Percentiles rank a stretch among this genome's conserved stretches.
Evolutionary conservation across 176 grass and related monocot genomes (phyloP).

Genomic region (Pharus latifolius): DNA sequence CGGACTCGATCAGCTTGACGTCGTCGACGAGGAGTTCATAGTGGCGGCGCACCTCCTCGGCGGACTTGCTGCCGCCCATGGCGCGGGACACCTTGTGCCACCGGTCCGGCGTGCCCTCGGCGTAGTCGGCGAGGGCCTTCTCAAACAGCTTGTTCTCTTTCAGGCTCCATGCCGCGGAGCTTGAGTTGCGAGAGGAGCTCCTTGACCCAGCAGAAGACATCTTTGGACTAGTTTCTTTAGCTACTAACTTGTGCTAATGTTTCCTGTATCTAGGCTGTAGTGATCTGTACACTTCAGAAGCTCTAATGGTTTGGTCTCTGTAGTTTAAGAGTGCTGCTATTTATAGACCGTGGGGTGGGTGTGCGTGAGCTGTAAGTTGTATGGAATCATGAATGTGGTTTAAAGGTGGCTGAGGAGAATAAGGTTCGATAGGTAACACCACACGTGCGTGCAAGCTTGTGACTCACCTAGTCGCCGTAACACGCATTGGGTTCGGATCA

Average conservation of each 20-base stretch:
- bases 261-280: slow-evolving; percentile 3
- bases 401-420: slow-evolving; percentile 24
- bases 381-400: slow-evolving; percentile 3
- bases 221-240: not conserved
- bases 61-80: slow-evolving; percentile 67
- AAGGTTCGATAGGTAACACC: too few relatives aligned
- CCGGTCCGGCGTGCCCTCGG: slow-evolving; percentile 58
- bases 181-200: slow-evolving; percentile 23
- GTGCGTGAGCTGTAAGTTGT: slow-evolving; percentile 13
- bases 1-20: slow-evolving; percentile 44
- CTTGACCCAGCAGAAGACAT: slow-evolving; percentile 37
- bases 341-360: slow-evolving; percentile 25
- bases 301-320: slow-evolving; percentile 16
- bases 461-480: too few relatives aligned
- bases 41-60: slow-evolving; percentile 70
- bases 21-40: slow-evolving; percentile 59
- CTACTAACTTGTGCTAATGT: not conserved
- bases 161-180: slow-evolving; percentile 40
- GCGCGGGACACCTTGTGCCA: slow-evolving; percentile 83
- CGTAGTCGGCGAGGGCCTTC: slow-evolving; percentile 60
- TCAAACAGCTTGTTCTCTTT: slow-evolving; percentile 91
- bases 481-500: too few relatives aligned
- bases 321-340: slow-evolving; percentile 18
- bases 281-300: slow-evolving; percentile 21
- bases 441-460: too few relatives aligned